Base-by-base conservation (phyloP, 2,329 filamentous ascomycete species). In the Ustulina deusta region DNA sequence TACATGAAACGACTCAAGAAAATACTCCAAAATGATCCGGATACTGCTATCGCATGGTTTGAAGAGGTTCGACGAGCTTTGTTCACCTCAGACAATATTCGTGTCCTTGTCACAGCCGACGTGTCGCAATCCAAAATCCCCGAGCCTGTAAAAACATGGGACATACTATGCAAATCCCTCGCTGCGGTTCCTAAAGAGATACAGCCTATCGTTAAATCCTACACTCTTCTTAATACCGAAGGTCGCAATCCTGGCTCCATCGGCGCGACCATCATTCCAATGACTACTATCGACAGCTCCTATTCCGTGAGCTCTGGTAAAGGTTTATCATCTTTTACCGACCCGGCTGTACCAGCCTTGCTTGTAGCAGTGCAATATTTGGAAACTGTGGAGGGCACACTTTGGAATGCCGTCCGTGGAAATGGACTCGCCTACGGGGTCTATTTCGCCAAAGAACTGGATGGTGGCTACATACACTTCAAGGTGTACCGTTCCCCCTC, bases 341-440 rank as follows among this genome's bases (percentile, higher is more conserved):
- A 97, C 75, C 90, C 94, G 0, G 86, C 89, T 17, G 84, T 98
- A 1, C 94, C 96, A 0, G 90, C 94, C 1, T 86, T 97, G 59
- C 88, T 97, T 78, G 94, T 99, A 7, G 94, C 95, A 0, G 89
- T 94, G 57, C 90, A 94, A 22, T 98, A 97, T 77, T 90, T 99
- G 68, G 94, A 97, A 77, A 90, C 94, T 0, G 92, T 97, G 20
- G 96, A 99, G 80, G 96, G 96, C 0, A 96, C 96, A 0, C 88
- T 99, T 36, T 98, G 96, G 95, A 91, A 91, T 70, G 93, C 93
- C 0, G 92, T 98, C 56, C 93, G 96, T 54, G 96, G 96, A 63
- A 96, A 93, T 49, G 96, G 96, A 51, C 89, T 98, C 60, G 96
- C 96, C 0, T 99, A 99, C 77, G 94, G 94, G 61, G 91, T 92